phyloP scores from a whole-genome alignment of 305 asterid genomes.

The Plantago lanceolata region DNA sequence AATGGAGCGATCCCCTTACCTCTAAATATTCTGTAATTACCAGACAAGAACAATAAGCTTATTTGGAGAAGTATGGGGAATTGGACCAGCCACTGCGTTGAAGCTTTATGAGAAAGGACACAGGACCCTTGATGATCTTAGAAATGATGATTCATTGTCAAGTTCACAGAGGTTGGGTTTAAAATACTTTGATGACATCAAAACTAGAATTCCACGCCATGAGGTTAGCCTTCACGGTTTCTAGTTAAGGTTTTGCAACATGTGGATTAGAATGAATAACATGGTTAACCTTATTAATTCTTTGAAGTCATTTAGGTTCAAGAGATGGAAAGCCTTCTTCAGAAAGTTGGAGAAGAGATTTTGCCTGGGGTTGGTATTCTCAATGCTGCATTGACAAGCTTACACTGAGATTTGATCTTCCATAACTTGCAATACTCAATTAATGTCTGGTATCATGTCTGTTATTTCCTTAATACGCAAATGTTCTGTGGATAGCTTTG shows the following conservation, averaged over 20 bases:
- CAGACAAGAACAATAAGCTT: slow-evolving; percentile 81
- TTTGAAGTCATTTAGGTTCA: slow-evolving; percentile 49
- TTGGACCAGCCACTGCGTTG: slow-evolving; percentile 85
- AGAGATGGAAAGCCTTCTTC: slow-evolving; percentile 75
- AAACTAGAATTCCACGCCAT: slow-evolving; percentile 76
- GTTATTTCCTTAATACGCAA: background rate
- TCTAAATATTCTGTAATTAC: slow-evolving; percentile 22
- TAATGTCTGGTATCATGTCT: slow-evolving; percentile 5
- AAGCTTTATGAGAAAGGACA: slow-evolving; percentile 91
- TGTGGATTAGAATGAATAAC: slow-evolving; percentile 10
- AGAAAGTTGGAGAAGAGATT: slow-evolving; percentile 70
- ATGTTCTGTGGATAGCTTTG: background rate
- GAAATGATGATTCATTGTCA: slow-evolving; percentile 68
- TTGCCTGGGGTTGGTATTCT: slow-evolving; percentile 67
- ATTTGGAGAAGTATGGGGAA: slow-evolving; percentile 97
- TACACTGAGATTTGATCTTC: slow-evolving; percentile 6
- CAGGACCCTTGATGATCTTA: slow-evolving; percentile 68
- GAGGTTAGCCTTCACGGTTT: slow-evolving; percentile 47
- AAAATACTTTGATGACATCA: slow-evolving; percentile 79
- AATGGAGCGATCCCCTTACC: slow-evolving; percentile 1
- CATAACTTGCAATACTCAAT: background rate
- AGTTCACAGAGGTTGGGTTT: slow-evolving; percentile 76
- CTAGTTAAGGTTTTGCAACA: slow-evolving; percentile 10
- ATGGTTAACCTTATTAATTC: slow-evolving; percentile 7
- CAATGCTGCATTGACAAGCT: slow-evolving; percentile 21